Percentiles rank a stretch among this genome's conserved stretches.
phyloP scores from a whole-genome alignment of 2,329 filamentous ascomycete species.

The Purpureocillium lavendulum region DNA sequence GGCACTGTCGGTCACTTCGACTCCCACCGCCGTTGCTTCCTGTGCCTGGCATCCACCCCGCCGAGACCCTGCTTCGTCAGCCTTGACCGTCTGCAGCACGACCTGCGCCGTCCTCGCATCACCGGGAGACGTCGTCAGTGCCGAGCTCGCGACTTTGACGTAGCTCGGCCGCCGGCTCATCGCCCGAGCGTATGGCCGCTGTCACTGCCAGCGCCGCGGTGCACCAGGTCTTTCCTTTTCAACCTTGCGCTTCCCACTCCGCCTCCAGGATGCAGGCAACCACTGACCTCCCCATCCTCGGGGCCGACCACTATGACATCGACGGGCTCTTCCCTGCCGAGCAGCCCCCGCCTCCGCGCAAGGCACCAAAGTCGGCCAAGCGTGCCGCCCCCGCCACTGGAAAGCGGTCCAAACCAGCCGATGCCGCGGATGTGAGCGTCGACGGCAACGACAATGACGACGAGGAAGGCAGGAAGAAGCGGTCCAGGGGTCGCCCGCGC shows the following conservation, averaged over 20 bases:
- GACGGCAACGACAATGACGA: constrained; percentile 20
- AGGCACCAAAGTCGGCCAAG: neutral
- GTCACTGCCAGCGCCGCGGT: neutral
- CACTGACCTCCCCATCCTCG: neutral
- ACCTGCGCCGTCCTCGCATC: too few species aligned
- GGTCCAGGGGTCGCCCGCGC: constrained; percentile 64
- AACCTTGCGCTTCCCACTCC: neutral
- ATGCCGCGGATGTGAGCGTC: constrained; percentile 1
- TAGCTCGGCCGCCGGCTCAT: too few species aligned
- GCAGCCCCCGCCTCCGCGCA: neutral
- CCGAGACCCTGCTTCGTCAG: too few species aligned
- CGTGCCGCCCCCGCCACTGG: constrained; percentile 1
- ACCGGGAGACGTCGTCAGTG: too few species aligned
- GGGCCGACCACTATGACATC: constrained; percentile 1
- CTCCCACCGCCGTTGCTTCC: too few species aligned
- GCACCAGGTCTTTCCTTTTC: neutral
- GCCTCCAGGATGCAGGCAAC: neutral
- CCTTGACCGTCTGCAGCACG: too few species aligned
- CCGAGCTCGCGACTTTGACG: too few species aligned
- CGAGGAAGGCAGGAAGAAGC: constrained; percentile 43
- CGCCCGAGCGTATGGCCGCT: neutral
- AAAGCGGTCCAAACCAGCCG: constrained; percentile 12
- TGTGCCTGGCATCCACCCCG: too few species aligned
- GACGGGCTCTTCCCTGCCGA: too few species aligned
- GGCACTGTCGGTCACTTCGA: too few species aligned